Evolutionary conservation across 306 rosid genomes (phyloP), one percentile per base, ranked within the genome.

Genomic region (Pterocarpus santalinus): DNA sequence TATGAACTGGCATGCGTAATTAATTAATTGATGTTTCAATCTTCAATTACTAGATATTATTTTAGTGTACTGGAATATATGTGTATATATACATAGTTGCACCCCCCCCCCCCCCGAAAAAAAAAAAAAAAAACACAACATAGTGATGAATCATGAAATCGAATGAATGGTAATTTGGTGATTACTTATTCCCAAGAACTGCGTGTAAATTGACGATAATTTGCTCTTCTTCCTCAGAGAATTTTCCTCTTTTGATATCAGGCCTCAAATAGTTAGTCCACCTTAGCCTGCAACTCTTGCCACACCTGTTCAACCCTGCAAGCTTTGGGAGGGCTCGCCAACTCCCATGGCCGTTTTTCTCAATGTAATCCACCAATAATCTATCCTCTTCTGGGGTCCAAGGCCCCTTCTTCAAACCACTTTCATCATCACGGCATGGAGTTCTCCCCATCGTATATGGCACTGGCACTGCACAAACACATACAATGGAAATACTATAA

Each of bases 221-320:
- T 60, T 87, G 83, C 61, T 93, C 86, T 70, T 93, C 97, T 80
- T 91, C 84, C 8, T 86, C 76, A 12, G 87, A 41, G 79, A 93
- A 93, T 22, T 87, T 89, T 16, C 97, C 97, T 85, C 96, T 88
- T 72, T 90, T 91, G 88, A 93, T 90, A 68, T 90, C 94, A 41
- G 97, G 97, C 81, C 97, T 83, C 2, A 93, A 90, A 55, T 91
- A 93, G 16, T 93, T 93, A 5, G 92, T 88, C 97, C 97, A 93
- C 5, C 97, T 82, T 12, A 93, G 77, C 60, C 97, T 81, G 68
- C 97, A 93, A 75, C 94, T 93, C 80, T 91, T 93, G 1, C 94
- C 96, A 77, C 97, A 93, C 79, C 97, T 90, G 46, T 93, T 93
- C 85, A 93, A 49, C 30, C 97, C 96, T 14, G 97, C 97, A 53